Base-by-base conservation (phyloP, 805 yeast genomes). In the Sugiyamaella qingdaonensis region DNA sequence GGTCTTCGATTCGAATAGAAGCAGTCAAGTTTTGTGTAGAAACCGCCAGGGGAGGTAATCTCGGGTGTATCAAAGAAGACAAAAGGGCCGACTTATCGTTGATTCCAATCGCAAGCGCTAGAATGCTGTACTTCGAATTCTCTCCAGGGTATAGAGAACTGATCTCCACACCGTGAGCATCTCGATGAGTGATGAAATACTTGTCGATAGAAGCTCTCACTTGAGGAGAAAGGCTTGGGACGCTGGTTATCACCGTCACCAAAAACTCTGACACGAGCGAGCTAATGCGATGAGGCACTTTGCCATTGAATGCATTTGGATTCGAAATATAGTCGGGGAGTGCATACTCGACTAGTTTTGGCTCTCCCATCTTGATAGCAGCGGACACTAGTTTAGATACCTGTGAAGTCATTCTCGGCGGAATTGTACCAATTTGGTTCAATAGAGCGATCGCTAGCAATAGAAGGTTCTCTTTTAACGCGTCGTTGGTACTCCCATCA, bases 91-190 rank as follows among this genome's bases (percentile, higher is more conserved):
- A 80, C 41, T 71, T 66, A 11, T 76, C 67, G 2, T 74, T 74
- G 37, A 86, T 62, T 1, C 73, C 69, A 10, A 80, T 67, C 1
- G 86, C 84, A 54, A 91, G 80, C 8, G 97, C 96, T 55, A 87
- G 72, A 31, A 87, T 74, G 11, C 89, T 83, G 41, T 78, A 77
- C 39, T 78, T 76, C 49, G 82, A 84, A 37, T 73, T 72, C 35
- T 64, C 66, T 3, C 86, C 88, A 1, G 96, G 96, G 64, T 78
- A 81, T 39, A 88, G 60, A 2, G 88, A 79, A n/a, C 86, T 68
- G 2, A 76, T 67, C 48, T 81, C 75, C 34, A 88, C 74, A 61
- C 47, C 58, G 19, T 13, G 72, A 16, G 14, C 65, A 56, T 48
- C 65, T 46, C 51, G 69, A 68, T 33, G 61, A 58, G 44, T 75